These are phyloP conservation scores for Diaporthe sp. DNA, from an alignment of 2,329 filamentous ascomycete genomes.

Conservation along the genomic window DNA sequence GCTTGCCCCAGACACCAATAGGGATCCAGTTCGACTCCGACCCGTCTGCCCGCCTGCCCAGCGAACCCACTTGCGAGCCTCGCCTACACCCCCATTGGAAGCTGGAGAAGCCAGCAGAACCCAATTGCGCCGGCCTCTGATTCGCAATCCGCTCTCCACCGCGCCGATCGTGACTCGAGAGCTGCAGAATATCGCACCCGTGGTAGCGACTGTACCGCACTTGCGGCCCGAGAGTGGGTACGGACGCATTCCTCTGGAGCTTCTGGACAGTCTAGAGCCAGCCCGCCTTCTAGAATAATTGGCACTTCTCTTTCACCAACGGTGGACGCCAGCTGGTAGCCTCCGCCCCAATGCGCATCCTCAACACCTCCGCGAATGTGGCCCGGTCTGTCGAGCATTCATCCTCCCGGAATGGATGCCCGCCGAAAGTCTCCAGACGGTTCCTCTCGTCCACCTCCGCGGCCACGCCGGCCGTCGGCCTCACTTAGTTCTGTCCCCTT, in stretches of 20 bases:
- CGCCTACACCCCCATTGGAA: slow-evolving; percentile 11
- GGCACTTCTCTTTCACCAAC: slow-evolving; percentile 30
- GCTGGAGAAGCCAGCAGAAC: slow-evolving; percentile 23
- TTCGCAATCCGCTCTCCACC: slow-evolving; percentile 31
- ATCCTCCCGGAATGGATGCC: slow-evolving; percentile 39
- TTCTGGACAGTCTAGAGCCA: slow-evolving; percentile 30
- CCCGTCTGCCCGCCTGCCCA: slow-evolving; percentile 10
- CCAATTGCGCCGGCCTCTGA: slow-evolving; percentile 25
- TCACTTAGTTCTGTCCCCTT: slow-evolving; percentile 38
- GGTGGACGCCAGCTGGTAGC: slow-evolving; percentile 36
- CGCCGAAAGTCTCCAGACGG: slow-evolving; percentile 39
- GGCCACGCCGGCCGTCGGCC: slow-evolving; percentile 38
- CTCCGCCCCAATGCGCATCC: slow-evolving; percentile 38
- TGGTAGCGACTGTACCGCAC: slow-evolving; percentile 26
- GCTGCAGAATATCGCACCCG: slow-evolving; percentile 26
- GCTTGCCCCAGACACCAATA: slow-evolving; percentile 1
- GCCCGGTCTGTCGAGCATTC: slow-evolving; percentile 37
- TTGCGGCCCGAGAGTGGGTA: slow-evolving; percentile 35
- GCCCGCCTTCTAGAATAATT: slow-evolving; percentile 32
- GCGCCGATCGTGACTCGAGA: slow-evolving; percentile 33
- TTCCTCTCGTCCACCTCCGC: slow-evolving; percentile 38
- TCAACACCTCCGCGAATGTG: slow-evolving; percentile 34
- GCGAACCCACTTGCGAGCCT: slow-evolving; percentile 26
- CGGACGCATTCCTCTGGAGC: slow-evolving; percentile 30
- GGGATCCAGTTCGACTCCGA: slow-evolving; percentile 5